Evolutionary conservation across 108 stramenopile species (phyloP), one percentile per base, ranked within the genome.

Genomic region (Cyclostephanos invisitatus): DNA sequence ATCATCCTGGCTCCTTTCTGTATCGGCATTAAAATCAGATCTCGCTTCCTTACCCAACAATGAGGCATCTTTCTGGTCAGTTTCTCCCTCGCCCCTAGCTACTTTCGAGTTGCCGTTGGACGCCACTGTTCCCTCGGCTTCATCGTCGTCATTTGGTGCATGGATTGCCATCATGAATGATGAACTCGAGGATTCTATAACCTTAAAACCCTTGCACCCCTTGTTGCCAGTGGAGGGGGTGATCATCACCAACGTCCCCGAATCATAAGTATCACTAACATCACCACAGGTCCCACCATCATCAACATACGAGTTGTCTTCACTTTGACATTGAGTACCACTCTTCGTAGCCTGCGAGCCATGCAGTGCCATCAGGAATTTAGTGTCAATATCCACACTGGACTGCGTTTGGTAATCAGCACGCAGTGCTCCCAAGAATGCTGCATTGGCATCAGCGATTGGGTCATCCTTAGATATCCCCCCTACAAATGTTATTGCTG

Each of bases 151-250:
- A 0, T 51, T 60, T 28, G 80, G 65, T 14, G 77, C 15, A 27
- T 79, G 71, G 14, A 79, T 79, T 54, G 78, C 72, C 71, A 72
- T 79, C 62, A 79, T 54, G 50, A 79, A 79, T 29, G 78, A 57
- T 6, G 56, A 27, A 57, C 28, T 57, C 15, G 56, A 57, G 27
- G 25, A 40, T 56, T 64, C 38, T 64, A 42, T 37, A 64, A 28
- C 38, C 56, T 24, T 46, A 27, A 32, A 25, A 46, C 37, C 40
- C 27, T 18, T 63, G 35, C 24, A 8, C 40, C 40, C 40, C 24
- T 11, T 32, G 17, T 29, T 53, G 20, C 14, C 35, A 21, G 55
- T 55, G 32, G 50, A 27, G 14, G 56, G 56, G 5, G 42, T 14
- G 24, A 60, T 60, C 46, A 74, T 36, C 17, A 74, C 62, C 64